A percentile compares a stretch with the other conserved stretches of the same genome.
These are phyloP conservation scores for Colletotrichum spinosum DNA, from an alignment of 2,329 filamentous ascomycete species.

Conservation along the genomic window DNA sequence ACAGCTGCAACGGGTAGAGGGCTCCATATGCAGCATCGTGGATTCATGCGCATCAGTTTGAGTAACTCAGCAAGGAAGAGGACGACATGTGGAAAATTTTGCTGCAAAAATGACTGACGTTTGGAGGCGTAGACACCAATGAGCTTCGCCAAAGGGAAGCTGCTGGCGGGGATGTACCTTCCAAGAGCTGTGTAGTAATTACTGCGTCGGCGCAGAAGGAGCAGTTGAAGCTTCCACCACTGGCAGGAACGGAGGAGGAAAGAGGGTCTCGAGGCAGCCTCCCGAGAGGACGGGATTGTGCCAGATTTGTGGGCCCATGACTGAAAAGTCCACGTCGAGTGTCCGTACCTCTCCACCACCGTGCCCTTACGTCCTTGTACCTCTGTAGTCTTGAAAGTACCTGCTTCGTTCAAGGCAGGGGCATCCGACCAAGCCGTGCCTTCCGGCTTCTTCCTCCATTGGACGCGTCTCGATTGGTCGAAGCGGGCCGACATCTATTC, in stretches of 20 bases:
- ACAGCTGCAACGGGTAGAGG: not conserved
- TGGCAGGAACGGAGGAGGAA: constrained; percentile 14
- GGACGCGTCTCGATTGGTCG: constrained; percentile 12
- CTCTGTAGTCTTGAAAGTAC: too few species aligned
- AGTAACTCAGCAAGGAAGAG: constrained; percentile 7
- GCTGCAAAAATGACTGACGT: constrained; percentile 10
- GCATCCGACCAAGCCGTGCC: constrained; percentile 24
- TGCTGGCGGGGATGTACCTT: constrained; percentile 30
- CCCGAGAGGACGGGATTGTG: constrained; percentile 34
- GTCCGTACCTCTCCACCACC: too few species aligned
- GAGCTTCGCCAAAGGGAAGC: constrained; percentile 14
- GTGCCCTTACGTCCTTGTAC: too few species aligned
- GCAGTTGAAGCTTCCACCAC: not conserved
- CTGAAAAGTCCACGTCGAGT: too few species aligned
- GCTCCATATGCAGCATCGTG: not conserved
- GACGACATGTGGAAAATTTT: constrained; percentile 18
- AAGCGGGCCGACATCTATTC: constrained; percentile 10
- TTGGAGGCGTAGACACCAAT: constrained; percentile 31
- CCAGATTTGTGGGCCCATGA: not conserved
- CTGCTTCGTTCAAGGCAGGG: not conserved
- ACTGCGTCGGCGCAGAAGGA: not conserved
- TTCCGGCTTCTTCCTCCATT: constrained; percentile 36
- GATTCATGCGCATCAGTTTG: constrained; percentile 20
- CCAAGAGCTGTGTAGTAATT: constrained; percentile 4
- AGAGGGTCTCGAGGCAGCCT: constrained; percentile 27